Percentiles rank a stretch among this genome's conserved stretches.
Conservation (phyloP, 2,329 filamentous ascomycete species). For the Fusarium penzigii region DNA sequence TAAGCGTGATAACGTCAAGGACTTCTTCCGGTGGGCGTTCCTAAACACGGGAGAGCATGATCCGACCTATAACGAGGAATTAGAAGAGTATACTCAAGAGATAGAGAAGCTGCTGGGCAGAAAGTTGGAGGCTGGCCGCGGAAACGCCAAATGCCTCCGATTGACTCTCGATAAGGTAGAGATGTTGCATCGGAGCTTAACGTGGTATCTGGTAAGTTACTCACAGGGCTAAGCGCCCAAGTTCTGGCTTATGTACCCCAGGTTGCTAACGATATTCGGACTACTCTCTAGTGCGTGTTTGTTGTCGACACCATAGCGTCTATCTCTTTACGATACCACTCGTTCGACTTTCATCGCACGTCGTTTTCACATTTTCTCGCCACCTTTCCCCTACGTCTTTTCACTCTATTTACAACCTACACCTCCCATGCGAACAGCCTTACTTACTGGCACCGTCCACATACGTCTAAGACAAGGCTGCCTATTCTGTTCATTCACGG, state of each 20-base stretch:
- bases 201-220: conserved; percentile 56
- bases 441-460: conserved; percentile 62
- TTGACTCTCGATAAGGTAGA: conserved; percentile 59
- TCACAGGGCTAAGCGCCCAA: neutral
- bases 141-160: conserved; percentile 52
- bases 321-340: conserved; percentile 39
- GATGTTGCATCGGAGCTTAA: conserved; percentile 55
- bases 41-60: conserved; percentile 47
- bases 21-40: conserved; percentile 63
- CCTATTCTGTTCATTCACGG: conserved; percentile 65
- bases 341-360: conserved; percentile 50
- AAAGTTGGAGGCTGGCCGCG: conserved; percentile 51
- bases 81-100: conserved; percentile 55
- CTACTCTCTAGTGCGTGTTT: conserved; percentile 41
- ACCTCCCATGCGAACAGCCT: conserved; percentile 48
- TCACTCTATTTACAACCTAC: conserved; percentile 46
- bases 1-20: conserved; percentile 58
- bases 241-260: neutral
- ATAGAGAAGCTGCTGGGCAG: conserved; percentile 53
- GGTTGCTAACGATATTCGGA: conserved; percentile 7
- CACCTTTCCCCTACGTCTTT: conserved; percentile 56
- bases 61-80: conserved; percentile 49
- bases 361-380: conserved; percentile 35
- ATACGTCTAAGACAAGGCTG: conserved; percentile 56
- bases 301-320: conserved; percentile 45